Evolutionary conservation across 371 early-diverging fungal species (phyloP), one percentile per base, ranked within the genome.

Genomic region (Haplosporangium sp.): DNA sequence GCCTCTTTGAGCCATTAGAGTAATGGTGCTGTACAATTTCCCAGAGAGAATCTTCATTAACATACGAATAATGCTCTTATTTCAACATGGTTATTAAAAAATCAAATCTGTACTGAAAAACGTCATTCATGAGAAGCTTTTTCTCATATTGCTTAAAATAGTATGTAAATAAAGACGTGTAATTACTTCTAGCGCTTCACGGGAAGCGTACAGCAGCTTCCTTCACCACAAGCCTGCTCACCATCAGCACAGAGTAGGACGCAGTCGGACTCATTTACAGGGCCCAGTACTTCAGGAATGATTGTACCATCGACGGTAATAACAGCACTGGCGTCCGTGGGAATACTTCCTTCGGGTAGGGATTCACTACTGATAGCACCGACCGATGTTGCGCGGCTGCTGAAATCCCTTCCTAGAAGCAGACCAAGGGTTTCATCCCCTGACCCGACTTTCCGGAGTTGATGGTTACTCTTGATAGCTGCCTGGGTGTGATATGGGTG

Each of bases 181-280:
- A 27, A 27, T 50, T 15, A 40, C 13, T 20, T 58, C 57, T 77
- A 78, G 35, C 78, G 57, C 59, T 79, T 79, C n/a, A 74, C 74
- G 17, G 79, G 79, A 19, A 44, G 61, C 9, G 79, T 79, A 53
- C 79, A 79, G 38, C 79, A 79, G 34, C 68, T 74, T 15, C 71
- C 79, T 7, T 67, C 71, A 57, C 74, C 71, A 19, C 79, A 79
- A 2, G 74, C 52, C 42, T 74, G 52, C 10, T 79, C 79, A 15
- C 79, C 79, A 50, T 74, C 74, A 11, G 68, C 67, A 64, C 79
- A 79, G 15, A 79, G 73, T 17, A 74, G 67, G 0, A 62, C 58
- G 37, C 79, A 74, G 27, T 76, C 61, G 0, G 67, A 59, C 15
- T 76, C 70, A n/a, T 62, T 69, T n/a, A 50, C 4, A 15, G 15